Conservation (phyloP, 2,329 filamentous ascomycete species). For the Pleoardoris graminearum region DNA sequence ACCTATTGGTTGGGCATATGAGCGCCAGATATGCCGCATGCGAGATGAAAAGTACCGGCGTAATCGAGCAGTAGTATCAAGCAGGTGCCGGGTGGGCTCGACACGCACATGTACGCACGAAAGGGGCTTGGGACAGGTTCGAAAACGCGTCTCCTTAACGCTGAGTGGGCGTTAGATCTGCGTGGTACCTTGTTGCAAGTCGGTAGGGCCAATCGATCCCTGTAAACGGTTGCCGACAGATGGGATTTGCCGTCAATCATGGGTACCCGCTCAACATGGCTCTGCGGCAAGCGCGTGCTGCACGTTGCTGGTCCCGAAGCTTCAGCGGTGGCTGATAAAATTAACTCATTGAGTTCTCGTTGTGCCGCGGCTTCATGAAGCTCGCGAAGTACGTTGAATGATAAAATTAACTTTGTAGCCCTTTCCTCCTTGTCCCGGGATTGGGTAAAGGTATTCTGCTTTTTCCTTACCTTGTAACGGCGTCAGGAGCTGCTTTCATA, state of each 20-base stretch:
- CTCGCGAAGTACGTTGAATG: too few relatives aligned
- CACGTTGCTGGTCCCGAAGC: too few relatives aligned
- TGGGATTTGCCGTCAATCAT: conserved; percentile 1
- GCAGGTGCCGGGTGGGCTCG: background rate
- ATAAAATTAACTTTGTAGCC: too few relatives aligned
- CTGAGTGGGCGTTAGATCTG: conserved; percentile 6
- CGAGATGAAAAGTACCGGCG: conserved; percentile 13
- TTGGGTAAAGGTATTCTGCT: too few relatives aligned
- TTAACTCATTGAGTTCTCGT: background rate
- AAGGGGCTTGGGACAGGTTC: conserved; percentile 1
- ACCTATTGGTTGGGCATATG: conserved; percentile 1
- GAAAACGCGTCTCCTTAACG: conserved; percentile 3
- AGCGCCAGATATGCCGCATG: conserved; percentile 9
- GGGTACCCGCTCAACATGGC: background rate
- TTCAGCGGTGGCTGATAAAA: background rate
- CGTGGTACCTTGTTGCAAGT: conserved; percentile 12
- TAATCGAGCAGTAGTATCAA: conserved; percentile 7
- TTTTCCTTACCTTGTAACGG: too few relatives aligned
- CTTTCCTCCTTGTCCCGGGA: too few relatives aligned
- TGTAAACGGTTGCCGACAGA: conserved; percentile 2
- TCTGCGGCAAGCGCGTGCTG: conserved; percentile 1
- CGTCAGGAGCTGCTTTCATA: too few relatives aligned
- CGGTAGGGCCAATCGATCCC: conserved; percentile 6
- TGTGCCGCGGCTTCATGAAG: too few relatives aligned
- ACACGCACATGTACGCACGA: background rate